Conservation (phyloP, 1,139 yeast species). For the Taphrina pruni region DNA sequence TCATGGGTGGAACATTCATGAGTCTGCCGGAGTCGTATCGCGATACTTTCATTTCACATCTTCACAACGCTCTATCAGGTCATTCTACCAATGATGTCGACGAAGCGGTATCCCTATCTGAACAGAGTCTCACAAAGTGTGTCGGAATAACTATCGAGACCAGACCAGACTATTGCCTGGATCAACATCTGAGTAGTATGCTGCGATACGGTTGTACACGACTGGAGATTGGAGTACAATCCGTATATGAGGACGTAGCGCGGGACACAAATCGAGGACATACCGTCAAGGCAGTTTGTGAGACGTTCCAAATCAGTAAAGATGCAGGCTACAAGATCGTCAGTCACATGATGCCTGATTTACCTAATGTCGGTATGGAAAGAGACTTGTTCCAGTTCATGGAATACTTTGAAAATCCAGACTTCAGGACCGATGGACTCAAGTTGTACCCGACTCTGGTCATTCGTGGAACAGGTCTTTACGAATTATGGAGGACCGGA, state of each 20-base stretch:
- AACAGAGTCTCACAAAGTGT: constrained; percentile 93
- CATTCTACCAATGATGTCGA: constrained; percentile 85
- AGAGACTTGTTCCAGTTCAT: constrained; percentile 93
- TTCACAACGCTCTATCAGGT: constrained; percentile 95
- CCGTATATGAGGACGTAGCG: constrained; percentile 97
- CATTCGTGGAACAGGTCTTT: constrained; percentile 95
- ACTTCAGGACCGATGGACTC: constrained; percentile 93
- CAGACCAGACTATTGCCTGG: constrained; percentile 97
- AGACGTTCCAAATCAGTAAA: constrained; percentile 91
- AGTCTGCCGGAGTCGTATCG: constrained; percentile 87
- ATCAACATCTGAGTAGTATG: constrained; percentile 94
- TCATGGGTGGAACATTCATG: constrained; percentile 99
- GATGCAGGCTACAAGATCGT: constrained; percentile 98
- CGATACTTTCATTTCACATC: constrained; percentile 82
- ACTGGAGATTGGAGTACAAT: constrained; percentile 95
- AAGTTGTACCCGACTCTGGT: constrained; percentile 95
- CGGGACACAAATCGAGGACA: constrained; percentile 98
- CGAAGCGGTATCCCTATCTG: constrained; percentile 88
- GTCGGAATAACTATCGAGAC: constrained; percentile 99
- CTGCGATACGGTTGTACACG: constrained; percentile 95
- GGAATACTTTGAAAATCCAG: constrained; percentile 97
- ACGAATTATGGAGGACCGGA: constrained; percentile 97
- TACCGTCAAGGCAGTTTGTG: constrained; percentile 94
- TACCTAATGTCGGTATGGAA: constrained; percentile 98
- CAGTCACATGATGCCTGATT: constrained; percentile 99